Base-by-base conservation (phyloP, 768 basidiomycete genomes). In the Mycena rebaudengoi region DNA sequence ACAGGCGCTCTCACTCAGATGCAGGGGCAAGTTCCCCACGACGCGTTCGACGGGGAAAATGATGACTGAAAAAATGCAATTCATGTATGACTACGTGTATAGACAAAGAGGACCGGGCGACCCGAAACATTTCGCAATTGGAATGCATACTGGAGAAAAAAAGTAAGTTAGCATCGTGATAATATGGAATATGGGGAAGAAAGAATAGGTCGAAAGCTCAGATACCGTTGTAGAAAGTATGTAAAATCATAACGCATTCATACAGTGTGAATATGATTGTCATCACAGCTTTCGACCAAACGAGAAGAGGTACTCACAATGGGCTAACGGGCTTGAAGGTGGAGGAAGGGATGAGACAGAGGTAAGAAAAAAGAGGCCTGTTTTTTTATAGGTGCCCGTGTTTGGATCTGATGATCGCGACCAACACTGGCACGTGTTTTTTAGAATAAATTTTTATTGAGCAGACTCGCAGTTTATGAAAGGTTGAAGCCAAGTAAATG, bases 221-320 rank as follows among this genome's bases (percentile, higher is more conserved):
- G 90, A 83, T 92, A 92, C 90, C 91, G 90, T 92, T 91, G 91
- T 92, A 91, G 88, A 86, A 81, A 76, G 63, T n/a, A n/a, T n/a
- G 45, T 69, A 78, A 75, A 81, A 73, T 88, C 88, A 87, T 71
- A 56, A 82, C 82, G 74, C 73, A 79, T 85, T 92, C 89, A 79
- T 85, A 87, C 87, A 91, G 89, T 91, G 88, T 89, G 88, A 89
- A 91, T 89, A 79, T 74, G 78, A 52, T 78, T 82, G 81, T 83
- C 86, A 88, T 88, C 87, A 83, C 72, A 43, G 76, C 72, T n/a
- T 62, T 41, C 41, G n/a, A 45, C 5, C 26, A 37, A 33, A 48
- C 28, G 50, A 46, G 32, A 59, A 66, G 52, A 21, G 41, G 50
- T 14, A 73, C 75, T 69, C 65, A 79, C 78, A 62, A 64, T 49